These are phyloP conservation scores for Plantago major DNA, from an alignment of 257 asterid species.

Conservation along the genomic window DNA sequence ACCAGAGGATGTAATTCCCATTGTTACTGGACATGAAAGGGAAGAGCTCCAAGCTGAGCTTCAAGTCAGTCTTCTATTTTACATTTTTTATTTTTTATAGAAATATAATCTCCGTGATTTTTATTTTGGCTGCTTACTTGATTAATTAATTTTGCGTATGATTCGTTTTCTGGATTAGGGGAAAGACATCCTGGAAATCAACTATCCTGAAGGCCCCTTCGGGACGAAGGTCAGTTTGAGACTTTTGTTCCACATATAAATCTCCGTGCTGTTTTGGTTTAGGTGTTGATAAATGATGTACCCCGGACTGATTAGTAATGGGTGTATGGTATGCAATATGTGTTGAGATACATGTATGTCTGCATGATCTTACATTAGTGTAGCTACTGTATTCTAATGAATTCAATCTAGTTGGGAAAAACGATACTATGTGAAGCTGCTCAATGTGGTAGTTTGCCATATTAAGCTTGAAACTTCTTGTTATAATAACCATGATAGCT, in stretches of 20 bases:
- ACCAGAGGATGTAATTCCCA: slow-evolving; percentile 87
- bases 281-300: neutral
- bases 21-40: slow-evolving; percentile 95
- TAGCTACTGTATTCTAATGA: no score
- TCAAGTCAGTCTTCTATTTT: slow-evolving; percentile 43
- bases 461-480: no score
- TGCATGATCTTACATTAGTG: neutral
- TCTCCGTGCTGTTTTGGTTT: no score
- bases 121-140: no score
- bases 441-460: no score
- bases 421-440: no score
- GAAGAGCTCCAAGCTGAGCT: slow-evolving; percentile 92
- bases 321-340: neutral
- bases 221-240: slow-evolving; percentile 42
- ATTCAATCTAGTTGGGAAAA: no score
- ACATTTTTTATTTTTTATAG: neutral
- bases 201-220: slow-evolving; percentile 47
- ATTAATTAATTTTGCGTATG: neutral
- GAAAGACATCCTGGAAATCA: slow-evolving; percentile 47
- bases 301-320: neutral
- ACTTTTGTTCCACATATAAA: no score
- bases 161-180: slow-evolving; percentile 31
- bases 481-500: no score
- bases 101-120: neutral
- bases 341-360: neutral